phyloP scores from a whole-genome alignment of 371 early-diverging fungal genomes.

The Mortierella sp. region DNA sequence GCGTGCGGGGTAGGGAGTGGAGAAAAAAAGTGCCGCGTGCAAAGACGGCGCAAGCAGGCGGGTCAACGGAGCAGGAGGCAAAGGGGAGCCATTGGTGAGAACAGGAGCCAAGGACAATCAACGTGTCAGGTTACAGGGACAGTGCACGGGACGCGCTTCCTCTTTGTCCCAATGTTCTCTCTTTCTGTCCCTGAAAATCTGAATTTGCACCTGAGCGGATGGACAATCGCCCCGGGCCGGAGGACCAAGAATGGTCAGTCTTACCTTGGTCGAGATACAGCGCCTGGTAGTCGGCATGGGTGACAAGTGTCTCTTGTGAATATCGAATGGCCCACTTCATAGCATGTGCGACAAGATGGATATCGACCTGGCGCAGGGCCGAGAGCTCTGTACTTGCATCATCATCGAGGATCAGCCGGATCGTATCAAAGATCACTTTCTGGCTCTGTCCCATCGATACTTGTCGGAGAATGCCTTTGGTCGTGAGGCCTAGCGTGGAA shows the following conservation, averaged over 20 bases:
- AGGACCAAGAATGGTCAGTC: background rate
- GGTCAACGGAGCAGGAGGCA: too few relatives aligned
- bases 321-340: slow-evolving; percentile 52
- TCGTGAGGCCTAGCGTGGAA: slow-evolving; percentile 34
- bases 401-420: slow-evolving; percentile 37
- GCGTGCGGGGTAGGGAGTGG: too few relatives aligned
- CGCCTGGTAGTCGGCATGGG: slow-evolving; percentile 43
- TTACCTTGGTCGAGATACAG: slow-evolving; percentile 50
- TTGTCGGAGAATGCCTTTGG: slow-evolving; percentile 46
- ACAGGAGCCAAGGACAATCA: too few relatives aligned
- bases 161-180: too few relatives aligned
- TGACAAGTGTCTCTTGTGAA: slow-evolving; percentile 47
- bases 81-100: too few relatives aligned
- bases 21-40: too few relatives aligned
- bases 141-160: too few relatives aligned
- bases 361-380: slow-evolving; percentile 31
- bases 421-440: slow-evolving; percentile 23
- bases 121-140: too few relatives aligned
- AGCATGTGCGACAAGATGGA: slow-evolving; percentile 48
- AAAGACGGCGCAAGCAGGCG: too few relatives aligned
- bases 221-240: too few relatives aligned
- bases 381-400: slow-evolving; percentile 46
- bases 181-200: too few relatives aligned
- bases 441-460: slow-evolving; percentile 40
- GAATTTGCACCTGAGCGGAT: too few relatives aligned